Conservation (phyloP, 148 eudicot species). For the Nepenthes mirabilis region DNA sequence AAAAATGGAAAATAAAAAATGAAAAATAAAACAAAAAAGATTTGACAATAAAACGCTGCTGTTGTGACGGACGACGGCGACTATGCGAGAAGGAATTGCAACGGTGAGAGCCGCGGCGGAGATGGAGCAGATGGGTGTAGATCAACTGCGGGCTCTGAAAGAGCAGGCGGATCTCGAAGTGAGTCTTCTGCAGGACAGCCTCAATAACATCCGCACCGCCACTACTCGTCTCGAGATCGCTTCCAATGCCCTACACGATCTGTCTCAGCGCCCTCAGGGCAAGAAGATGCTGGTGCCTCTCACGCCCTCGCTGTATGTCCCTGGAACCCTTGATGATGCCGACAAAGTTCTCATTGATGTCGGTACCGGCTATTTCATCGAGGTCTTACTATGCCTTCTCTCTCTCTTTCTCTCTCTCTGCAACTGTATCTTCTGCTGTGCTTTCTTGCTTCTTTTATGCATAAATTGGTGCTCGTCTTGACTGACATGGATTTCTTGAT, state of each 20-base stretch:
- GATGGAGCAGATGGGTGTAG: conserved; percentile 69
- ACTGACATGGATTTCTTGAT: too few species aligned
- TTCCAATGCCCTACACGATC: conserved; percentile 64
- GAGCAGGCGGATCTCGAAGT: conserved; percentile 77
- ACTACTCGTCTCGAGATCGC: conserved; percentile 77
- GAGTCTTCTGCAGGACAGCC: conserved; percentile 80
- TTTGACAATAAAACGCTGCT: too few species aligned
- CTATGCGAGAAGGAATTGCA: conserved; percentile 1
- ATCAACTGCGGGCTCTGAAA: conserved; percentile 67
- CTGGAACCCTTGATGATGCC: conserved; percentile 73
- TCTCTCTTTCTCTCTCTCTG: neutral
- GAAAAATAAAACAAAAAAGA: too few species aligned
- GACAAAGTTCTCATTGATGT: conserved; percentile 78
- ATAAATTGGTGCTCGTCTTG: too few species aligned
- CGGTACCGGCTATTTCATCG: conserved; percentile 90
- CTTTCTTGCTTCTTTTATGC: too few species aligned
- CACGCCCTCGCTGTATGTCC: conserved; percentile 91
- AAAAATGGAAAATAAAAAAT: too few species aligned
- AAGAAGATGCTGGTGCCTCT: conserved; percentile 89
- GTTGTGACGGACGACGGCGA: too few species aligned
- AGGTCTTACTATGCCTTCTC: conserved; percentile 24
- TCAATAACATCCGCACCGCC: conserved; percentile 86
- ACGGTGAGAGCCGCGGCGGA: conserved; percentile 20
- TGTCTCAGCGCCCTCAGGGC: conserved; percentile 77
- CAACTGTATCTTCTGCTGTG: too few species aligned